These are phyloP conservation scores for Fistulifera pelliculosa DNA, from an alignment of 108 stramenopile species.

Conservation along the genomic window DNA sequence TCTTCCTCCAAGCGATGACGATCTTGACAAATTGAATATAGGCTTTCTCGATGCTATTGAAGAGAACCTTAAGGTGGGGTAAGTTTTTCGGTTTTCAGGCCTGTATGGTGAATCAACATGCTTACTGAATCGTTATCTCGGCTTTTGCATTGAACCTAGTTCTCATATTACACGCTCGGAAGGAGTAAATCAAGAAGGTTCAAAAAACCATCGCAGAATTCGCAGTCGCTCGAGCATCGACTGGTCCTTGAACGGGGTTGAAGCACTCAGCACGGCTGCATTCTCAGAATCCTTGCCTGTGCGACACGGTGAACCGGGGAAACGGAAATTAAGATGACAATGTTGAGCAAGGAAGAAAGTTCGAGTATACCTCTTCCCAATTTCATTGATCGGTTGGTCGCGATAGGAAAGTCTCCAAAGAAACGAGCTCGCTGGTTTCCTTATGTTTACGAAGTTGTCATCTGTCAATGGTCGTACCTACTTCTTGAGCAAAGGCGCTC, in stretches of 20 bases:
- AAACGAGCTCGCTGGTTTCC: slow-evolving; percentile 71
- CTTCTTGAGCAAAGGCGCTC: slow-evolving; percentile 53
- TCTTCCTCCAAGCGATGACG: slow-evolving; percentile 49
- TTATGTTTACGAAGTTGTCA: slow-evolving; percentile 78
- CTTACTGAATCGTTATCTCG: slow-evolving; percentile 1
- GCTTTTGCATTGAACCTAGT: no score
- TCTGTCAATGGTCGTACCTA: slow-evolving; percentile 80
- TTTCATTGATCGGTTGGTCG: slow-evolving; percentile 62
- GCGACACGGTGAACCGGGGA: no score
- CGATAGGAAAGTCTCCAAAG: slow-evolving; percentile 13
- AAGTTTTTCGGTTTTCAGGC: slow-evolving; percentile 13
- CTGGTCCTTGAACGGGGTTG: slow-evolving; percentile 42
- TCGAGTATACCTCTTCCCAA: slow-evolving; percentile 31
- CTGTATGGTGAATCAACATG: not conserved
- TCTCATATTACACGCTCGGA: slow-evolving; percentile 8
- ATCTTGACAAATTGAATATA: slow-evolving; percentile 69
- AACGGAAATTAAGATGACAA: not conserved
- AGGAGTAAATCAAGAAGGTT: slow-evolving; percentile 61
- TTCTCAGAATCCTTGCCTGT: no score
- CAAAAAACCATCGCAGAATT: slow-evolving; percentile 76
- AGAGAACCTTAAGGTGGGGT: slow-evolving; percentile 54
- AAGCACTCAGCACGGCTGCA: no score
- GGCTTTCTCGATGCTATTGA: slow-evolving; percentile 73
- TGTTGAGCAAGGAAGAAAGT: not conserved
- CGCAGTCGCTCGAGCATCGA: slow-evolving; percentile 74